Conservation (phyloP, 2,329 filamentous ascomycete species). For the Pseudogymnoascus sp. region DNA sequence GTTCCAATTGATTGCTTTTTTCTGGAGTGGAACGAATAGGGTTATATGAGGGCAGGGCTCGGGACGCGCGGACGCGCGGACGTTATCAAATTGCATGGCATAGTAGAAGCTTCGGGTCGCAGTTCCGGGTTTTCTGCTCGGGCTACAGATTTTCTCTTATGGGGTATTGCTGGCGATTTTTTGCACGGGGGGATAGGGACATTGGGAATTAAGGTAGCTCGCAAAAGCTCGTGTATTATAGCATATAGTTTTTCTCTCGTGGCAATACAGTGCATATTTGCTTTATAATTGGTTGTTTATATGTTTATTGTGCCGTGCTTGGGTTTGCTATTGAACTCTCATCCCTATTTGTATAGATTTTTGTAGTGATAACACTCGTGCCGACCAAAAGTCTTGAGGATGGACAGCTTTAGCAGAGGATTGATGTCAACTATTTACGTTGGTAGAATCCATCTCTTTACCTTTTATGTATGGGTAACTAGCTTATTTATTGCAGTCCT, state of each 20-base stretch:
- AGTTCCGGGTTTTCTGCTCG: neutral
- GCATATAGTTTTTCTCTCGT: constrained; percentile 1
- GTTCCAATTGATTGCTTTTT: neutral
- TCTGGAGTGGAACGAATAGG: neutral
- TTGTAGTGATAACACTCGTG: too few species aligned
- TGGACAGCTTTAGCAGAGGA: too few species aligned
- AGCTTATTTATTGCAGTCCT: too few species aligned
- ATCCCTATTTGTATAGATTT: too few species aligned
- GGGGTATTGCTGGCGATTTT: constrained; percentile 7
- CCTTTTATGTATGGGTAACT: too few species aligned
- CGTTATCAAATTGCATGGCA: constrained; percentile 2
- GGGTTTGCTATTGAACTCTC: neutral
- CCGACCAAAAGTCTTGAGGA: too few species aligned
- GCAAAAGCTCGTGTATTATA: neutral
- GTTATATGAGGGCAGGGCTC: neutral
- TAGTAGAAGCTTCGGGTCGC: neutral
- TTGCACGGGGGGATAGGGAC: neutral
- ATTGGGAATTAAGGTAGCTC: neutral
- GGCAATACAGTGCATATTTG: constrained; percentile 1
- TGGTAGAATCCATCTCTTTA: too few species aligned
- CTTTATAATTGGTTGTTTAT: neutral
- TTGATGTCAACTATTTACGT: too few species aligned
- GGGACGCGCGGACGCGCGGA: neutral
- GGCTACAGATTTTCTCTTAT: neutral
- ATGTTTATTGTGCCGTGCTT: neutral